Conservation (phyloP, 371 early-diverging fungal species). For the Apophysomyces ossiformis region DNA sequence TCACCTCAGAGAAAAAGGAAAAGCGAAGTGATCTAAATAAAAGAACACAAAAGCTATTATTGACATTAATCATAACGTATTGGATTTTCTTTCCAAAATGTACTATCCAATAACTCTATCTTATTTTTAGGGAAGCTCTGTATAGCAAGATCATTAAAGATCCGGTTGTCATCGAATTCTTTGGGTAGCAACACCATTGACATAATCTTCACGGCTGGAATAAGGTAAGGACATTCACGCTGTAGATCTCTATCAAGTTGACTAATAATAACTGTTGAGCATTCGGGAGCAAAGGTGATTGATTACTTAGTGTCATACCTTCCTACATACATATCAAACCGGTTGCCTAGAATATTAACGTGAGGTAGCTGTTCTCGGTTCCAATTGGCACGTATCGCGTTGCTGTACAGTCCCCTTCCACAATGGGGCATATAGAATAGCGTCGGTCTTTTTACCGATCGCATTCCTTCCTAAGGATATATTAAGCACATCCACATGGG, state of each 20-base stretch:
- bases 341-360: constrained; percentile 57
- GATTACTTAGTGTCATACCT: constrained; percentile 34
- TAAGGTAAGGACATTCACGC: constrained; percentile 58
- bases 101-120: not conserved
- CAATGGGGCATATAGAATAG: constrained; percentile 81
- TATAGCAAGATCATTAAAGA: constrained; percentile 59
- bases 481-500: not conserved
- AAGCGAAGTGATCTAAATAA: no score
- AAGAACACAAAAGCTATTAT: not conserved
- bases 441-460: constrained; percentile 38
- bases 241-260: constrained; percentile 52
- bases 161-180: constrained; percentile 62
- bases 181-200: constrained; percentile 42
- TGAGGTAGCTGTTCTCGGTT: constrained; percentile 30
- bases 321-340: constrained; percentile 66
- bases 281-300: not conserved
- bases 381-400: constrained; percentile 68
- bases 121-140: constrained; percentile 38
- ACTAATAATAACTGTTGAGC: constrained; percentile 23
- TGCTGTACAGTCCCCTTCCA: constrained; percentile 64
- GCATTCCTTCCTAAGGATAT: constrained; percentile 24
- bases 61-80: not conserved
- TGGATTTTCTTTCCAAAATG: constrained; percentile 19
- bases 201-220: constrained; percentile 54
- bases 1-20: no score